A percentile compares a stretch with the other conserved stretches of the same genome.
Evolutionary conservation across 2,329 filamentous ascomycete species (phyloP).

Genomic region (Penicillium sp.): DNA sequence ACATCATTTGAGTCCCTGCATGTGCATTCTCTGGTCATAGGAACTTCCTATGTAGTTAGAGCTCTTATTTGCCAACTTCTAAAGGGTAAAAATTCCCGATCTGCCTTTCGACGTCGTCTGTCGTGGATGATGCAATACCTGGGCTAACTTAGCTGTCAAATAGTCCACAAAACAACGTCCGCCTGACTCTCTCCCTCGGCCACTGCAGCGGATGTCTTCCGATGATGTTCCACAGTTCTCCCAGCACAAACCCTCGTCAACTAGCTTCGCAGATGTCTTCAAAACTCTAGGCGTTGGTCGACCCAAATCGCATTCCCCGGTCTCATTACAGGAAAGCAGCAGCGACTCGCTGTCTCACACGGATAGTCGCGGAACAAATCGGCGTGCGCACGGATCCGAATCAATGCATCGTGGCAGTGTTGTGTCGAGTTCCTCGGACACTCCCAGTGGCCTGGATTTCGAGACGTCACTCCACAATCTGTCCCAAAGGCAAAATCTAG

Average conservation of each 20-base stretch:
- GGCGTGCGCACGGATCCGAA: slow-evolving; percentile 35
- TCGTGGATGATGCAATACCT: slow-evolving; percentile 8
- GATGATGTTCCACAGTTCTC: slow-evolving; percentile 39
- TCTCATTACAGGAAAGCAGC: slow-evolving; percentile 30
- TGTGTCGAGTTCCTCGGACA: slow-evolving; percentile 38
- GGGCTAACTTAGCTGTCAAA: slow-evolving; percentile 10
- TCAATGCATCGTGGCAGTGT: slow-evolving; percentile 43
- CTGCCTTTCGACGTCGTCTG: not conserved
- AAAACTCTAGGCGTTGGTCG: slow-evolving; percentile 40
- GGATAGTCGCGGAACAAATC: slow-evolving; percentile 33
- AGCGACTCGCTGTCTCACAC: slow-evolving; percentile 30
- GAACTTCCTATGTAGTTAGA: slow-evolving; percentile 12
- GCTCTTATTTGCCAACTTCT: not conserved
- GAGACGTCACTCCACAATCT: slow-evolving; percentile 36
- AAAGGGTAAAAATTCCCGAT: slow-evolving; percentile 9
- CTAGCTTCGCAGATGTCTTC: slow-evolving; percentile 43
- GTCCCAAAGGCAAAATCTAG: slow-evolving; percentile 32
- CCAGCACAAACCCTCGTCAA: slow-evolving; percentile 35
- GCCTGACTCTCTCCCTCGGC: slow-evolving; percentile 5
- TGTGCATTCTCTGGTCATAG: slow-evolving; percentile 7
- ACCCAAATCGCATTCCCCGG: slow-evolving; percentile 38
- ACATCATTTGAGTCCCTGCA: slow-evolving; percentile 9
- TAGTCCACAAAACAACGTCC: not conserved
- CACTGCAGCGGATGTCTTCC: slow-evolving; percentile 38
- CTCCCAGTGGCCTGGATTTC: slow-evolving; percentile 36